These are phyloP conservation scores for Metschnikowia peoriensis DNA, from an alignment of 805 yeast species.

Conservation along the genomic window DNA sequence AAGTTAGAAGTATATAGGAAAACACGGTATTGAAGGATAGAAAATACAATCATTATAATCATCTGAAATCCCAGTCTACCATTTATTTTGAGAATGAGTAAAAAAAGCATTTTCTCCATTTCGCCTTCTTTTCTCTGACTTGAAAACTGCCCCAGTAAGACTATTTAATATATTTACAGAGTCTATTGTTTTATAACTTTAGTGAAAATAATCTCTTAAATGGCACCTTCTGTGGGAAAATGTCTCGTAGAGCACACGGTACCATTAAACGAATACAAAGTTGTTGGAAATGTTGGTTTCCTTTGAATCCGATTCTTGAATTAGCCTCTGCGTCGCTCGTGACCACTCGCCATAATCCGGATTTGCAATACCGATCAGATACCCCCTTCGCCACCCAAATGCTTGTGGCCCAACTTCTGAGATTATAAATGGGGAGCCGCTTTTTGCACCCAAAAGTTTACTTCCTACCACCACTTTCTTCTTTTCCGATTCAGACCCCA, in stretches of 20 bases:
- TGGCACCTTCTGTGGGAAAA: no score
- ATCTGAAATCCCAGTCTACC: background rate
- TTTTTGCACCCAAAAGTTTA: background rate
- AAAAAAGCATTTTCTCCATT: no score
- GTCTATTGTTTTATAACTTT: no score
- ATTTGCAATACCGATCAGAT: background rate
- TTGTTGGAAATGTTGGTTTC: no score
- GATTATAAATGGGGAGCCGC: background rate
- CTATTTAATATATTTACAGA: no score
- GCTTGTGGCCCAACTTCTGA: background rate
- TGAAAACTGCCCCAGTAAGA: no score
- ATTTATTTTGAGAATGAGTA: no score
- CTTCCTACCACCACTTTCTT: background rate
- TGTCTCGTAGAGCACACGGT: no score
- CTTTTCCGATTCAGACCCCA: background rate
- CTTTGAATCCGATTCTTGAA: no score
- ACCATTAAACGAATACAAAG: no score
- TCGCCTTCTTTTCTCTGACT: no score
- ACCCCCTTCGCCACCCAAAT: background rate
- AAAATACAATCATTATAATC: background rate
- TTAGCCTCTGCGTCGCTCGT: background rate
- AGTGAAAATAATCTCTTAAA: no score
- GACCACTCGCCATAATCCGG: background rate
- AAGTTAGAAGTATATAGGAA: background rate
- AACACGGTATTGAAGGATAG: background rate